Evolutionary conservation across 176 grass and related monocot genomes (phyloP).

Genomic region (Oryza glumipatula): DNA sequence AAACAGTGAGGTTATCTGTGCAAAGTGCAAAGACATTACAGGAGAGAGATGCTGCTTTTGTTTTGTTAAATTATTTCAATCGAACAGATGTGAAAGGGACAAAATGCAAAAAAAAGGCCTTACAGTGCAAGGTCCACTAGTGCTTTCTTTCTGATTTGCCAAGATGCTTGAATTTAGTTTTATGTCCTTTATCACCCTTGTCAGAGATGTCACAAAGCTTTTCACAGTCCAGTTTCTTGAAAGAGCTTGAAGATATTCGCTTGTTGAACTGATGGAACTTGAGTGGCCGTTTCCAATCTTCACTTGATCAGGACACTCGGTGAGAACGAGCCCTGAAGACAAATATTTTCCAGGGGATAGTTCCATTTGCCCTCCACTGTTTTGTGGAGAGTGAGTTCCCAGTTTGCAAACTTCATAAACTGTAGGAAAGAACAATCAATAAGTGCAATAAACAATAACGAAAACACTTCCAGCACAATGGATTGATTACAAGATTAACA

Average conservation of each 20-base stretch:
- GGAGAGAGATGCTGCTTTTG: slow-evolving; percentile 18
- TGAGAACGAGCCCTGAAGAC: slow-evolving; percentile 81
- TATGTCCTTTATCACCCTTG: slow-evolving; percentile 75
- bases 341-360: slow-evolving; percentile 60
- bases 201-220: slow-evolving; percentile 70
- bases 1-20: neutral
- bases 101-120: slow-evolving; percentile 32
- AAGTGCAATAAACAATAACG: slow-evolving; percentile 17
- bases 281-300: slow-evolving; percentile 61
- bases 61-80: slow-evolving; percentile 33
- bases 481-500: slow-evolving; percentile 27
- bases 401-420: slow-evolving; percentile 97
- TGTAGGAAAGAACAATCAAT: slow-evolving; percentile 40
- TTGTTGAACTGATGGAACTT: slow-evolving; percentile 71
- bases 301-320: slow-evolving; percentile 87
- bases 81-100: slow-evolving; percentile 22
- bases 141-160: slow-evolving; percentile 88
- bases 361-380: slow-evolving; percentile 73
- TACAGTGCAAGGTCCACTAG: slow-evolving; percentile 81
- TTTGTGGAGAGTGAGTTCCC: slow-evolving; percentile 79
- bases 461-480: slow-evolving; percentile 12
- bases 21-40: slow-evolving; percentile 21
- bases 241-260: slow-evolving; percentile 75
- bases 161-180: slow-evolving; percentile 73
- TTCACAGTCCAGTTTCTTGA: slow-evolving; percentile 87